Base-by-base conservation (phyloP, 192 early-diverging fungal species). In the Backusella psychrophila region DNA sequence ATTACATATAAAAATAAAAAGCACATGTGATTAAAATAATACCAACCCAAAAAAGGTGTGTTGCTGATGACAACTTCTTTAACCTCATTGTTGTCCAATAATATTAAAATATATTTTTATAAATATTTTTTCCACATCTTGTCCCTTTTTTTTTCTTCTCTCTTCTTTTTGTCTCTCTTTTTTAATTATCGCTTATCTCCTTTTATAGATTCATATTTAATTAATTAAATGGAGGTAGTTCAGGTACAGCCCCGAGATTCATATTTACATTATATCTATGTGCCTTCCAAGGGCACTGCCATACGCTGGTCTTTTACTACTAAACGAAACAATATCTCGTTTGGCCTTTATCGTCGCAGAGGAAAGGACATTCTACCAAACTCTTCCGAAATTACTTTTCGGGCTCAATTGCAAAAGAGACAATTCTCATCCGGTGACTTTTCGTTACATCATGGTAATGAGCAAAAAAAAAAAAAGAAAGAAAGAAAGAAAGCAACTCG, bases 291-390 rank as follows among this genome's bases (percentile, higher is more conserved):
- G 15, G 93, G 92, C 17, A 92, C 93, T 76, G 91, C 92, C n/a
- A 90, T 98, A 14, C 87, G 90, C 75, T 98, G 96, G 96, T 94
- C 90, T 85, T 98, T 97, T 83, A 90, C 90, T 35, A 98, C 95
- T 21, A 92, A 92, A 78, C 88, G 88, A 73, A 96, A 96, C 6
- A 78, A 78, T 41, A 78, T 78, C 9, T 73, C 71, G 14, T 78
- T 78, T 74, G 77, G 77, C 41, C 71, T 78, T 2, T 78, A 69
- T 53, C 53, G 71, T 12, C 44, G 72, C 34, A 75, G 66, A 66
- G 41, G 41, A 39, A 63, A 78, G 49, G 72, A 41, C 15, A 36
- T 66, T 46, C 29, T 68, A 11, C 74, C 65, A 59, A 66, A 59
- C 73, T 66, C 73, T 33, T 66, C 73, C 31, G 75, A 66, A 15